Evolutionary conservation across 2,329 filamentous ascomycete genomes (phyloP), one percentile per base, ranked within the genome.

Genomic region (Xylariaceae sp.): DNA sequence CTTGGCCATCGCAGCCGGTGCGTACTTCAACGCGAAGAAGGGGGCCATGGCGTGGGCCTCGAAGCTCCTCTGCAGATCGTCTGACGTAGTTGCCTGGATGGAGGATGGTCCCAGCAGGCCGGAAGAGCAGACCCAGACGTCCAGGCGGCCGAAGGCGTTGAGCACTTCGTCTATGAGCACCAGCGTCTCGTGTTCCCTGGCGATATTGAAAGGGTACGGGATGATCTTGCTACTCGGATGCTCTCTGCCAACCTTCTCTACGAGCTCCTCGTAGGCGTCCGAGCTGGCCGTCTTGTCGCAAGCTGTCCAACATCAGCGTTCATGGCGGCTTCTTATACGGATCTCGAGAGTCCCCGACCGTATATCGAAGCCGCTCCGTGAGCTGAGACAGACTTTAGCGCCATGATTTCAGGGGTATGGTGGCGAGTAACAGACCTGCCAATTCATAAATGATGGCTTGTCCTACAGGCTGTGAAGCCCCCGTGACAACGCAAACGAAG

Each of bases 291-390:
- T 48, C 15, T 60, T 59, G 28, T 70, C 67, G 54, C 72, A 76
- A 29, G 72, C 68, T 66, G 38, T 30, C 33, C 26, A 13, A 26
- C 31, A 14, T 53, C 37, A 44, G 46, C 31, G 14, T 33, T 15
- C 21, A n/a, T n/a, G n/a, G n/a, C n/a, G n/a, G n/a, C n/a, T n/a
- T n/a, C n/a, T n/a, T n/a, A n/a, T n/a, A n/a, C n/a, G n/a, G n/a
- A n/a, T n/a, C n/a, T n/a, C n/a, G n/a, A n/a, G n/a, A n/a, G n/a
- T n/a, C 33, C 4, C 46, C 31, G 51, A 65, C 63, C 70, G 46
- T 80, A 80, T 43, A 80, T 74, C 46, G 72, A 77, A 27, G 76
- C 76, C 40, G 75, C 76, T 26, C 76, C 76, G 49, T 80, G 76
- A 29, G 74, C 75, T 75, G 40, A 33, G 23, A 13, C 19, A 12